phyloP scores from a whole-genome alignment of 805 yeast genomes.

The Kuraishia floccosa region DNA sequence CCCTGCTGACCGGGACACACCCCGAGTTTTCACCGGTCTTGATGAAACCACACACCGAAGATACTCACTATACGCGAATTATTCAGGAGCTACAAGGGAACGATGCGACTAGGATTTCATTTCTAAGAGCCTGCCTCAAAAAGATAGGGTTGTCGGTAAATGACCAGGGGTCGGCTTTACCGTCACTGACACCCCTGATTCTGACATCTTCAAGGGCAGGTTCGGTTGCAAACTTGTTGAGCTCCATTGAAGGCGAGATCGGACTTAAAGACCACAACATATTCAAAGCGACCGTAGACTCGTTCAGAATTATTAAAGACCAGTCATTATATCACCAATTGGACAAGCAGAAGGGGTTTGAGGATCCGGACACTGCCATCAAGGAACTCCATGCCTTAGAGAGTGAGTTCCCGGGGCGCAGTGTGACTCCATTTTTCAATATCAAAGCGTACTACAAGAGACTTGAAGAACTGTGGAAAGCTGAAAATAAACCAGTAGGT shows the following conservation, averaged over 20 bases:
- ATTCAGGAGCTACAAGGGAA: slow-evolving; percentile 26
- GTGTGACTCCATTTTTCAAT: slow-evolving; percentile 65
- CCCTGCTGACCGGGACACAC: slow-evolving; percentile 74
- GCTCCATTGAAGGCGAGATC: slow-evolving; percentile 15
- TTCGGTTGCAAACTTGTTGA: slow-evolving; percentile 19
- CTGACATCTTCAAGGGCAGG: slow-evolving; percentile 30
- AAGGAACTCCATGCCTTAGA: slow-evolving; percentile 43
- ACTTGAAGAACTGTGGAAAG: slow-evolving; percentile 22
- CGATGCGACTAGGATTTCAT: slow-evolving; percentile 38
- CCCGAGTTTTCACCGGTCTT: slow-evolving; percentile 58
- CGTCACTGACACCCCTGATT: slow-evolving; percentile 59
- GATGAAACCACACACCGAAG: slow-evolving; percentile 13
- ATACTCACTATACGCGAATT: slow-evolving; percentile 19
- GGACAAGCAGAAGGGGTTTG: slow-evolving; percentile 19
- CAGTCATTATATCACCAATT: slow-evolving; percentile 12
- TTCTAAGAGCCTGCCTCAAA: slow-evolving; percentile 43
- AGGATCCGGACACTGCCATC: slow-evolving; percentile 43
- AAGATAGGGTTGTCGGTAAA: slow-evolving; percentile 66
- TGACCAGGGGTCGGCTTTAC: slow-evolving; percentile 34
- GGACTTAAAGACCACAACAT: slow-evolving; percentile 27
- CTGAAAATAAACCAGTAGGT: slow-evolving; percentile 15
- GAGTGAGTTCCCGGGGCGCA: slow-evolving; percentile 31
- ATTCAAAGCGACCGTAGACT: slow-evolving; percentile 43
- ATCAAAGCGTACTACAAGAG: slow-evolving; percentile 39
- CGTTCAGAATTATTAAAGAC: slow-evolving; percentile 36